phyloP scores from a whole-genome alignment of 345 rosid species.

The Corchorus capsularis region DNA sequence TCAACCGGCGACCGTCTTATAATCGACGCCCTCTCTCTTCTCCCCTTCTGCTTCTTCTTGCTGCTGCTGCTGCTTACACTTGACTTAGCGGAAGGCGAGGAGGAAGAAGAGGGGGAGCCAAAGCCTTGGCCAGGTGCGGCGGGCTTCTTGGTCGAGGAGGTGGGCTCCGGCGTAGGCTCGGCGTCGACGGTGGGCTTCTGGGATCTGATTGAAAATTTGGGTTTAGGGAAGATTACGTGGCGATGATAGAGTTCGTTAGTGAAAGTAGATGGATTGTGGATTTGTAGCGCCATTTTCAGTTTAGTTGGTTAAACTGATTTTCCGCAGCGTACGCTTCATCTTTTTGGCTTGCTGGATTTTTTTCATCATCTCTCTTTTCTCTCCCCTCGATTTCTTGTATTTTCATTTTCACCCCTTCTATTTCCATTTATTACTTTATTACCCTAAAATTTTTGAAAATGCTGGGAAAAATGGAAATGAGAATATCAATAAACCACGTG shows the following conservation, averaged over 20 bases:
- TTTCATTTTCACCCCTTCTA: neutral
- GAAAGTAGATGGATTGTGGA: conserved; percentile 40
- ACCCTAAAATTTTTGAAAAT: neutral
- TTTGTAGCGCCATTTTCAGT: conserved; percentile 74
- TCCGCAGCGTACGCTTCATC: neutral
- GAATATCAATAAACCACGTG: too few relatives aligned
- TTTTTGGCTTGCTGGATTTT: neutral
- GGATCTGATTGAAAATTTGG: conserved; percentile 42
- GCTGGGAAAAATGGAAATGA: neutral
- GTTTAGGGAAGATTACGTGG: conserved; percentile 31
- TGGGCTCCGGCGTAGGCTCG: conserved; percentile 41
- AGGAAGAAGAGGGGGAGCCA: conserved; percentile 35
- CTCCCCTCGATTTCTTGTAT: neutral
- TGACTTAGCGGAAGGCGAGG: conserved; percentile 32
- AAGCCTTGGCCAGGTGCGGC: conserved; percentile 56
- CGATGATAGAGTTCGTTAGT: conserved; percentile 33
- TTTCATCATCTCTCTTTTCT: neutral
- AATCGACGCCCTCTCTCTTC: conserved; percentile 54
- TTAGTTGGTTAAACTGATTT: conserved; percentile 30
- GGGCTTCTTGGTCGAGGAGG: conserved; percentile 44
- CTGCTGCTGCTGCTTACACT: neutral
- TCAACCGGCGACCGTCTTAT: conserved; percentile 66
- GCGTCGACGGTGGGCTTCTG: conserved; percentile 44
- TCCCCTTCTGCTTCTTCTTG: conserved; percentile 50
- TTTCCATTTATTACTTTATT: neutral